These are phyloP conservation scores for Pichia norvegensis DNA, from an alignment of 1,139 yeast genomes.

Conservation along the genomic window DNA sequence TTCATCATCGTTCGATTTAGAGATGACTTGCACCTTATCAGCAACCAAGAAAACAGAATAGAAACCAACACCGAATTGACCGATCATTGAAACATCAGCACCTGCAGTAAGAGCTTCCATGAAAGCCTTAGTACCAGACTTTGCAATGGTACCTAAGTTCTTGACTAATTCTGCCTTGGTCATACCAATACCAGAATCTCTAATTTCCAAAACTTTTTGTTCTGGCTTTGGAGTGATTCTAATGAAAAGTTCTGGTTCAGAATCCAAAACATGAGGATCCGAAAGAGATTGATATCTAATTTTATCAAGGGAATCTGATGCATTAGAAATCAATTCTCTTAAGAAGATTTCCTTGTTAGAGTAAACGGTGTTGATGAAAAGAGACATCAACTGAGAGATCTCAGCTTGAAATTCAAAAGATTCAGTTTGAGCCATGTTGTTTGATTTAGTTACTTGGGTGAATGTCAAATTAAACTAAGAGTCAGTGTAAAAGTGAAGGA, in stretches of 20 bases:
- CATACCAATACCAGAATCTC: constrained; percentile 99
- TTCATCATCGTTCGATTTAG: constrained; percentile 98
- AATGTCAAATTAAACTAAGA: background rate
- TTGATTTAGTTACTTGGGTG: background rate
- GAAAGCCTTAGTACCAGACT: constrained; percentile 98
- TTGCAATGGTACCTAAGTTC: constrained; percentile 99
- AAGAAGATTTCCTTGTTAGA: constrained; percentile 98
- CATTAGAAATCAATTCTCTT: constrained; percentile 98
- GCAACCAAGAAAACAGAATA: constrained; percentile 99
- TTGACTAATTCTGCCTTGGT: constrained; percentile 98
- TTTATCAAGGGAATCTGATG: constrained; percentile 94
- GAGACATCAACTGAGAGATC: constrained; percentile 99
- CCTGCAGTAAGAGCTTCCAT: constrained; percentile 99
- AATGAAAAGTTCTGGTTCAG: constrained; percentile 94
- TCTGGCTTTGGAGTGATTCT: constrained; percentile 97
- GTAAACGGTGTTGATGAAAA: constrained; percentile 99
- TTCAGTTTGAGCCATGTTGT: constrained; percentile 54
- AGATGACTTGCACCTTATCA: constrained; percentile 96
- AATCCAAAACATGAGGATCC: constrained; percentile 84
- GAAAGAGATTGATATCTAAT: constrained; percentile 94
- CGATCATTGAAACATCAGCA: constrained; percentile 99
- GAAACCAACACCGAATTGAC: constrained; percentile 99
- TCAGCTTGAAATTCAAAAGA: constrained; percentile 99
- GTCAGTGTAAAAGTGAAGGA: background rate
- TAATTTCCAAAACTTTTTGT: constrained; percentile 86